phyloP scores from a whole-genome alignment of 345 rosid species.

The Sisymbrium irio region DNA sequence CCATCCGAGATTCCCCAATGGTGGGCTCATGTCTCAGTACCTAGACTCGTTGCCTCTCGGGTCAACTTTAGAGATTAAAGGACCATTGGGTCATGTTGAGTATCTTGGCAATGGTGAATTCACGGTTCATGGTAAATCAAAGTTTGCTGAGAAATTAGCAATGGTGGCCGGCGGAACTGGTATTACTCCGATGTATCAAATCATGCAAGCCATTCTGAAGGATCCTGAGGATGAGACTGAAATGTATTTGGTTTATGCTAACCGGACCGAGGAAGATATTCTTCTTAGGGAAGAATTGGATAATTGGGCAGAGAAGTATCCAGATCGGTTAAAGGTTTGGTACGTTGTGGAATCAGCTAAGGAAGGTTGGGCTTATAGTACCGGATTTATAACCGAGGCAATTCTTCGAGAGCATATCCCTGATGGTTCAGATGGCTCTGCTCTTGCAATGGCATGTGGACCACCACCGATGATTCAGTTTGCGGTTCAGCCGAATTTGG shows the following conservation, averaged over 20 bases:
- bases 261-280: slow-evolving; percentile 82
- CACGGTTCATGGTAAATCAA: slow-evolving; percentile 64
- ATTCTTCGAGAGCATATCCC: slow-evolving; percentile 68
- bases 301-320: slow-evolving; percentile 51
- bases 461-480: slow-evolving; percentile 97
- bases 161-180: slow-evolving; percentile 96
- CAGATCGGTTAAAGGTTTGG: slow-evolving; percentile 79
- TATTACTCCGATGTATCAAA: slow-evolving; percentile 82
- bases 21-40: slow-evolving; percentile 83
- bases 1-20: slow-evolving; percentile 73
- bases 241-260: slow-evolving; percentile 73
- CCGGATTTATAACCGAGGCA: slow-evolving; percentile 63
- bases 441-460: slow-evolving; percentile 76
- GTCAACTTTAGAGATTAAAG: slow-evolving; percentile 65
- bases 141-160: slow-evolving; percentile 60
- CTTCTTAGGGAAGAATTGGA: slow-evolving; percentile 72
- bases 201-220: slow-evolving; percentile 66
- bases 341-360: slow-evolving; percentile 58
- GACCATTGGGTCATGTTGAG: slow-evolving; percentile 84
- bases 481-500: slow-evolving; percentile 84
- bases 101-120: slow-evolving; percentile 69
- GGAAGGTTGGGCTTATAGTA: slow-evolving; percentile 74
- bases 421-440: slow-evolving; percentile 47
- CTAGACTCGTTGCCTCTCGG: slow-evolving; percentile 65
- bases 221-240: slow-evolving; percentile 76